Percentiles rank a stretch among this genome's conserved stretches.
Conservation (phyloP, 2,329 filamentous ascomycete genomes). For the Chrysosphaeria jannelii region DNA sequence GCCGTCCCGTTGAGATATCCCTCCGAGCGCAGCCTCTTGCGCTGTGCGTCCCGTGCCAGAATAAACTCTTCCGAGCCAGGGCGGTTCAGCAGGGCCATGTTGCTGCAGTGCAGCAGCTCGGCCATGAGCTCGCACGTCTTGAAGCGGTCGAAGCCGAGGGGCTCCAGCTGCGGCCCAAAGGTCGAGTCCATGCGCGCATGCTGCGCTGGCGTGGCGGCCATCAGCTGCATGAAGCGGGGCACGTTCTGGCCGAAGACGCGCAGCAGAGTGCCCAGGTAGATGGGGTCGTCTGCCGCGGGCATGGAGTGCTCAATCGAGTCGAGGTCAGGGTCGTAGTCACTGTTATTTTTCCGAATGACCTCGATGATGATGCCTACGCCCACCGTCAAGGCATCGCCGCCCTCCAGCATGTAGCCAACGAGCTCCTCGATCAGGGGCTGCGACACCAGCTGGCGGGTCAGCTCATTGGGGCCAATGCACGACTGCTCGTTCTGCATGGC, state of each 20-base stretch:
- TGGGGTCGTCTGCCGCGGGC: conserved; percentile 69
- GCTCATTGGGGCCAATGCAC: conserved; percentile 93
- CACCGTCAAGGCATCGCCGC: conserved; percentile 81
- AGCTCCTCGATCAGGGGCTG: conserved; percentile 53
- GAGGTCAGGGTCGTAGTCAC: conserved; percentile 87
- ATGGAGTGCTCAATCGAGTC: conserved; percentile 22
- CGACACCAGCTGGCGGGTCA: conserved; percentile 84
- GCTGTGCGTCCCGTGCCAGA: conserved; percentile 45
- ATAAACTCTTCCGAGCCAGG: conserved; percentile 70
- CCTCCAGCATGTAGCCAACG: conserved; percentile 74
- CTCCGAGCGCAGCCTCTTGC: conserved; percentile 47
- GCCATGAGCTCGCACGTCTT: conserved; percentile 99
- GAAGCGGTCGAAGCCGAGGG: conserved; percentile 87
- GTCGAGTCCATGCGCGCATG: conserved; percentile 55
- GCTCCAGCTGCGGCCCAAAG: conserved; percentile 74
- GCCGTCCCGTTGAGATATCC: conserved; percentile 34
- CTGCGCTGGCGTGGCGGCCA: conserved; percentile 46
- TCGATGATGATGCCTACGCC: conserved; percentile 95
- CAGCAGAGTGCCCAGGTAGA: conserved; percentile 75
- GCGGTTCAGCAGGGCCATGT: conserved; percentile 91
- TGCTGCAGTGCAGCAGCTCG: conserved; percentile 86
- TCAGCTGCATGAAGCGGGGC: conserved; percentile 75
- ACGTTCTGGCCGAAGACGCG: conserved; percentile 74
- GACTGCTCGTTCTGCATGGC: conserved; percentile 94
- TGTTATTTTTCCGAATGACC: conserved; percentile 97